Percentiles rank a stretch among this genome's conserved stretches.
Conservation (phyloP, 306 rosid genomes). For the Prunus padus region DNA sequence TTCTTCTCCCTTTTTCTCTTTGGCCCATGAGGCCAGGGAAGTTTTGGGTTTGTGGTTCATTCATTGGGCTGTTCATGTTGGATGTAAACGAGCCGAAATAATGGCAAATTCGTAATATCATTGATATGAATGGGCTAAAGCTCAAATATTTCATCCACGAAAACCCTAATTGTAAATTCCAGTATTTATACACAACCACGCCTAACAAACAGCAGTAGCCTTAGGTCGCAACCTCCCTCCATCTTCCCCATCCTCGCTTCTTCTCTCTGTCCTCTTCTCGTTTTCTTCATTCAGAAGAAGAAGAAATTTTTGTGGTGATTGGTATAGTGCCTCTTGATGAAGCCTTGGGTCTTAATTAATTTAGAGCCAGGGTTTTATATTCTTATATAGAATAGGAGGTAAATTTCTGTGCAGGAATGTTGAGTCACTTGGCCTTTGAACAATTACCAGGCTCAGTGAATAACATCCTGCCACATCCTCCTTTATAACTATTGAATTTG, state of each 20-base stretch:
- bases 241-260: background rate
- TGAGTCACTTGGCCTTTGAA: constrained; percentile 84
- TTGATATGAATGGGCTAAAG: background rate
- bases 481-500: too few species aligned
- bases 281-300: too few species aligned
- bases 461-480: constrained; percentile 58
- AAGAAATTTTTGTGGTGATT: background rate
- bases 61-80: background rate
- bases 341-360: constrained; percentile 28
- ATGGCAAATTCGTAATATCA: background rate
- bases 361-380: constrained; percentile 26
- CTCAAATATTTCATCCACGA: background rate
- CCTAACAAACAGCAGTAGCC: background rate
- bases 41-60: background rate
- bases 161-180: constrained; percentile 30
- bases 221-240: background rate
- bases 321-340: constrained; percentile 40
- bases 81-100: background rate
- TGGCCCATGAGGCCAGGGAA: background rate
- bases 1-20: background rate
- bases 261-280: fast-evolving
- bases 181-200: constrained; percentile 1
- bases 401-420: constrained; percentile 59
- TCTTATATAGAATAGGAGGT: constrained; percentile 37
- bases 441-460: constrained; percentile 65